Percentiles rank a stretch among this genome's conserved stretches.
Conservation (phyloP, 2,329 filamentous ascomycete genomes). For the Penicillium sp. region DNA sequence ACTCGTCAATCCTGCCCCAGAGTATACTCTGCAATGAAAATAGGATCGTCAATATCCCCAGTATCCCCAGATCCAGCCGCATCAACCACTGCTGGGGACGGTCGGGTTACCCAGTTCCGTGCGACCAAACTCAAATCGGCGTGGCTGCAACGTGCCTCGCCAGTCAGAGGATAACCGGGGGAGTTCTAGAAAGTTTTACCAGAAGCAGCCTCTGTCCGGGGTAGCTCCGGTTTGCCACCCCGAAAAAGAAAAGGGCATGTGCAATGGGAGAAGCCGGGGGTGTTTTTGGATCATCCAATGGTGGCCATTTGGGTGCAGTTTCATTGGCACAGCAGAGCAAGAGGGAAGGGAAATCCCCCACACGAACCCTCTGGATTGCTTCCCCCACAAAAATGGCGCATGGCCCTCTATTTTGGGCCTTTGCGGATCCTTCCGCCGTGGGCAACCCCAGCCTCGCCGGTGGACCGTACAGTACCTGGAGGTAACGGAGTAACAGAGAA, state of each 20-base stretch:
- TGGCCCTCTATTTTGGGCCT: conserved; percentile 13
- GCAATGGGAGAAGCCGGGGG: background rate
- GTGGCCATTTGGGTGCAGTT: background rate
- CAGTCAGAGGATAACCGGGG: conserved; percentile 6
- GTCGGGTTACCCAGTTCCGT: conserved; percentile 11
- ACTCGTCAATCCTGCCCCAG: background rate
- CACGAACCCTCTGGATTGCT: conserved; percentile 15
- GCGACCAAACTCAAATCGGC: conserved; percentile 22
- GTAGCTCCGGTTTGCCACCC: background rate
- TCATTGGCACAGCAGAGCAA: background rate
- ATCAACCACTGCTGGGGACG: conserved; percentile 1
- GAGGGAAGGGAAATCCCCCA: conserved; percentile 19
- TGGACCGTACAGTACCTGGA: conserved; percentile 21
- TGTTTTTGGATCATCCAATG: background rate
- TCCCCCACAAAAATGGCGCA: conserved; percentile 31
- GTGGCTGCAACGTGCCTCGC: conserved; percentile 22
- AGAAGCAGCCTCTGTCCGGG: background rate
- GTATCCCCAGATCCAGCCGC: conserved; percentile 18
- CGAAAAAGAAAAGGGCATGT: background rate
- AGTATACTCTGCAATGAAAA: background rate
- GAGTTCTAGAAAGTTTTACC: conserved; percentile 15
- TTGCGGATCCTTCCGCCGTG: conserved; percentile 18
- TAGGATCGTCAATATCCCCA: conserved; percentile 9
- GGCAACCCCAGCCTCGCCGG: conserved; percentile 14
- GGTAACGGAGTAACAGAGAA: background rate